Conservation (phyloP, 108 stramenopile species). For the Pseudonitzschia delicatissima region DNA sequence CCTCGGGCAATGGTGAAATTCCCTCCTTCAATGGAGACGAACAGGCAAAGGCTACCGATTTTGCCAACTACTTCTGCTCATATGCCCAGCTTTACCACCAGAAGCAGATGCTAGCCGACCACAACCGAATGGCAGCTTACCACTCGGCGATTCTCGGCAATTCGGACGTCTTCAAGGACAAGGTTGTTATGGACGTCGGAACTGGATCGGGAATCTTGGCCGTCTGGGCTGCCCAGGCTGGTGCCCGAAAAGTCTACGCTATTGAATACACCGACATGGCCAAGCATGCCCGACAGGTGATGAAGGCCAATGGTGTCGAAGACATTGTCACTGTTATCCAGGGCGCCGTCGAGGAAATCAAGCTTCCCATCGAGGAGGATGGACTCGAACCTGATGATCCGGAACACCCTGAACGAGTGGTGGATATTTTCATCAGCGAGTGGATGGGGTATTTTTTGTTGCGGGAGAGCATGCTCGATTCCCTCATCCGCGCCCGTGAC, state of each 20-base stretch:
- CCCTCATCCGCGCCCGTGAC: constrained; percentile 90
- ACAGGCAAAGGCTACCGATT: constrained; percentile 87
- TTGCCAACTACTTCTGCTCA: constrained; percentile 93
- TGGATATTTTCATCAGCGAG: constrained; percentile 97
- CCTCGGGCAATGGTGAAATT: constrained; percentile 65
- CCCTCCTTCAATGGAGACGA: constrained; percentile 79
- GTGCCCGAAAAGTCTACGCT: constrained; percentile 90
- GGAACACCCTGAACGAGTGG: constrained; percentile 58
- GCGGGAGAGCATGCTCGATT: constrained; percentile 96
- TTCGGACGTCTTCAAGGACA: constrained; percentile 88
- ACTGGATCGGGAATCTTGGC: constrained; percentile 97
- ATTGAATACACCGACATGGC: constrained; percentile 99
- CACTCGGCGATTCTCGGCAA: constrained; percentile 95
- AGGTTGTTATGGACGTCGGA: constrained; percentile 98
- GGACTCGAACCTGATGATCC: constrained; percentile 50
- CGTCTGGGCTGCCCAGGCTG: constrained; percentile 96
- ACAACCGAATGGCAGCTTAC: constrained; percentile 97
- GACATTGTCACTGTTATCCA: constrained; percentile 96
- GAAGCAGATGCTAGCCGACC: constrained; percentile 98
- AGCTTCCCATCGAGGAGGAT: constrained; percentile 75
- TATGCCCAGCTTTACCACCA: constrained; percentile 98
- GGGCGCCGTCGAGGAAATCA: constrained; percentile 85
- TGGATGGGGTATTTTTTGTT: constrained; percentile 99
- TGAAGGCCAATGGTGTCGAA: constrained; percentile 87
- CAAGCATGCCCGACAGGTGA: constrained; percentile 87